Evolutionary conservation across 106 monocot genomes (phyloP), one percentile per base, ranked within the genome.

Genomic region (Acorus calamus): DNA sequence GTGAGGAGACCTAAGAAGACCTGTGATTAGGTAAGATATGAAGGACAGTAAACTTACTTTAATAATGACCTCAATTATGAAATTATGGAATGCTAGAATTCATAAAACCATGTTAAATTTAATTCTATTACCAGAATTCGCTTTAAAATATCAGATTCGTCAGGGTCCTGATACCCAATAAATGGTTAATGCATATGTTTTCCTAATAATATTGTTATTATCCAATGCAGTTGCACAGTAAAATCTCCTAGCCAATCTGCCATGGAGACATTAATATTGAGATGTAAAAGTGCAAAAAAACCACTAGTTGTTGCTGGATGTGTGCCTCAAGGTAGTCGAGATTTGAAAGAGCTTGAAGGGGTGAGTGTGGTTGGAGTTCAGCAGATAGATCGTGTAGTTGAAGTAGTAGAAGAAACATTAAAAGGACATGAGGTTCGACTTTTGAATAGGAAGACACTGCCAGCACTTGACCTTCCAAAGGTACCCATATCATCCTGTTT

Each of bases 231-330:
- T 66, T 99, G 98, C 59, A 99, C 92, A 2, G 98, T 99, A 42
- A 99, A 99, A 61, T 76, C 77, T 63, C 98, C 98, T 53, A 99
- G 92, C 76, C 98, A 99, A 76, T 99, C 92, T 71, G 92, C 98
- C 42, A 99, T 99, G 92, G 79, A 83, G 2, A 99, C 98, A 42
- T 70, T 99, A 12, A 99, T 99, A 57, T 73, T 70, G 44, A 99
- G 84, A 79, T 75, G 83, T 71, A 92, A 67, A 82, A 77, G 44
- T 74, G 88, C 73, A 54, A 92, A 85, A 63, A 99, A 92, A 61
- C 81, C 85, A 49, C 60, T 99, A 45, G 98, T 99, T 14, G 83
- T 99, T 48, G 98, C 98, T 14, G 98, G 92, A 65, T 99, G 98
- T 79, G 92, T 99, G 2, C 98, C 98, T 41, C 98, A 99, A 64